Conservation (phyloP, 208 protist genomes). For the Acanthamoeba royreba region DNA sequence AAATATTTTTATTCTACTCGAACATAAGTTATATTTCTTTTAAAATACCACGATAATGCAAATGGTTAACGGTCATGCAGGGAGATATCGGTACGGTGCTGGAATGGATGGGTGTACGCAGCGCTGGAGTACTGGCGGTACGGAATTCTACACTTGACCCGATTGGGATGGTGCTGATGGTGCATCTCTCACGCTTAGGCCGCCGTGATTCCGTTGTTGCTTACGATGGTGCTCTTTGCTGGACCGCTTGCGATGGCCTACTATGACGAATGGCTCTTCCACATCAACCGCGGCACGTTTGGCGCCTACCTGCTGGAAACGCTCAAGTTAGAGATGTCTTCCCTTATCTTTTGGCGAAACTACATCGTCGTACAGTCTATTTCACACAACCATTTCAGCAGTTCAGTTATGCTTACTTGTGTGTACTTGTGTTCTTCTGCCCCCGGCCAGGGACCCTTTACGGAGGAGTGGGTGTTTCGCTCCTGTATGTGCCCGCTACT, state of each 20-base stretch:
- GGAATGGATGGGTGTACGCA: slow-evolving; percentile 24
- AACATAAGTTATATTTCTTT: too few relatives aligned
- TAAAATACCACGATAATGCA: background rate
- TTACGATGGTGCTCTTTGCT: slow-evolving; percentile 42
- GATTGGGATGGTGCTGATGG: too few relatives aligned
- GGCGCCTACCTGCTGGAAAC: background rate
- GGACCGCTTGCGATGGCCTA: slow-evolving; percentile 24
- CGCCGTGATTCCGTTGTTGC: background rate
- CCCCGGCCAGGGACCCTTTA: slow-evolving; percentile 30
- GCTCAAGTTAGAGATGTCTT: background rate
- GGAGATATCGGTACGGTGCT: background rate
- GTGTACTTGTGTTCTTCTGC: background rate
- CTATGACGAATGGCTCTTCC: background rate
- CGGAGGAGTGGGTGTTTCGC: slow-evolving; percentile 51
- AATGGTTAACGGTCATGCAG: too few relatives aligned
- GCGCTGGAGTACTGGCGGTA: background rate
- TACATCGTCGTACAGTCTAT: slow-evolving; percentile 33
- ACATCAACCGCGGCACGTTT: background rate
- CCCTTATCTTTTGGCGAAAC: slow-evolving; percentile 34
- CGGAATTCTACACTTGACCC: too few relatives aligned
- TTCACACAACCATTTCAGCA: background rate
- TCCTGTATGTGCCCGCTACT: slow-evolving; percentile 51
- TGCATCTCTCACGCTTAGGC: background rate
- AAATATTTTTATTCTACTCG: too few relatives aligned
- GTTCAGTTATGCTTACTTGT: too few relatives aligned